Evolutionary conservation across 2,329 filamentous ascomycete species (phyloP).

Genomic region (Colletotrichum siamense): DNA sequence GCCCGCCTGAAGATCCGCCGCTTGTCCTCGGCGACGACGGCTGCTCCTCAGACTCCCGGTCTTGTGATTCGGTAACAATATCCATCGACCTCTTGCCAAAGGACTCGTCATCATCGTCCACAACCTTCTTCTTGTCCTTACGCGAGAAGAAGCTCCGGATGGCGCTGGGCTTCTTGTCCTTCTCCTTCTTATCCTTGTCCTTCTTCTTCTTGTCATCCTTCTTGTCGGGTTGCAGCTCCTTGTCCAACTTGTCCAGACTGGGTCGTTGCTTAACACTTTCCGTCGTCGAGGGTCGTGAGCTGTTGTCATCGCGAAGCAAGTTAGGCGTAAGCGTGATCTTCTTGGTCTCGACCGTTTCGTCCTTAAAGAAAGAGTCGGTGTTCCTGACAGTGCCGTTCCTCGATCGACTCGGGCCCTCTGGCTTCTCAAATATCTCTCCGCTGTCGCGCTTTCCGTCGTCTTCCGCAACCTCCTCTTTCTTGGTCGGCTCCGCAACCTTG

Average conservation of each 20-base stretch:
- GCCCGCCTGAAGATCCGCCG: conserved; percentile 22
- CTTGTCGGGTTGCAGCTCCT: conserved; percentile 63
- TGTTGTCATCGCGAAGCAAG: conserved; percentile 80
- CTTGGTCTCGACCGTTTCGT: conserved; percentile 92
- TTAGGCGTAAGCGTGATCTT: conserved; percentile 98
- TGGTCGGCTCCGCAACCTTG: conserved; percentile 34
- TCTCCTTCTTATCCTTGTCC: conserved; percentile 76
- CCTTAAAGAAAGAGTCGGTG: conserved; percentile 97
- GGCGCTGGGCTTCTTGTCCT: conserved; percentile 65
- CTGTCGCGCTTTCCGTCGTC: conserved; percentile 54
- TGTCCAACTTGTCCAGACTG: conserved; percentile 76
- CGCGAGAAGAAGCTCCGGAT: conserved; percentile 68
- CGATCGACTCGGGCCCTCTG: conserved; percentile 64
- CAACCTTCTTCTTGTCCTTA: conserved; percentile 63
- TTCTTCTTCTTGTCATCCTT: conserved; percentile 80
- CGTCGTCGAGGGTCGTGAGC: conserved; percentile 54
- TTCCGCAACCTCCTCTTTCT: conserved; percentile 36
- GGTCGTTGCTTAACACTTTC: conserved; percentile 63
- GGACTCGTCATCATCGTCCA: conserved; percentile 65
- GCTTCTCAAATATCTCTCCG: conserved; percentile 71
- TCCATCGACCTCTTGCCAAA: conserved; percentile 70
- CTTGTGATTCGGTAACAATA: conserved; percentile 45
- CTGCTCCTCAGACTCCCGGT: conserved; percentile 49
- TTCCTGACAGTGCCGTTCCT: conserved; percentile 88
- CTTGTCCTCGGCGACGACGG: conserved; percentile 42